Percentiles rank a stretch among this genome's conserved stretches.
Conservation (phyloP, 495 filamentous ascomycete species). For the Penicillium desertorum region DNA sequence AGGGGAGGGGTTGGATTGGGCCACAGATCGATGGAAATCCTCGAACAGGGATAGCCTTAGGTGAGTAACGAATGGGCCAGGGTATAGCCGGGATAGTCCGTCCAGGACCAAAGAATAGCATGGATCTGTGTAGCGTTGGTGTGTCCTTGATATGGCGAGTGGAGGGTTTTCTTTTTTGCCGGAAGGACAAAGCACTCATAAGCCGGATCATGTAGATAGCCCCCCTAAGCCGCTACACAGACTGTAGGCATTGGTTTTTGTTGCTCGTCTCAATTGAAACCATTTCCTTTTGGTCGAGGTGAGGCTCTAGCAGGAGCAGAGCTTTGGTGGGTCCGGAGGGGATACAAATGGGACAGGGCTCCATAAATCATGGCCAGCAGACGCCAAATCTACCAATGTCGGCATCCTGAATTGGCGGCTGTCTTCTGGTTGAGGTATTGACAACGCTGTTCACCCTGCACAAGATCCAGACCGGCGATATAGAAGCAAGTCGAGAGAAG, state of each 20-base stretch:
- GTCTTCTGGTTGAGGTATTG: neutral
- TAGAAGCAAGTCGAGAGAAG: neutral
- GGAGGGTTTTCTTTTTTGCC: constrained; percentile 18
- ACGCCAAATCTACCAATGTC: neutral
- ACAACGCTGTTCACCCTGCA: neutral
- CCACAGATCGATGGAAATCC: constrained; percentile 16
- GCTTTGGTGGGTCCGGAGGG: neutral
- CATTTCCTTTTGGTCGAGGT: neutral
- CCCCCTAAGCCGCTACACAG: constrained; percentile 2
- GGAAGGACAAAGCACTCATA: constrained; percentile 20
- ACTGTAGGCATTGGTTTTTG: constrained; percentile 13
- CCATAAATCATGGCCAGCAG: neutral
- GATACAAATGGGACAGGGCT: neutral
- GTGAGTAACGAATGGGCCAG: constrained; percentile 25
- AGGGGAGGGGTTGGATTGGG: constrained; percentile 16
- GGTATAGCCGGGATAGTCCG: constrained; percentile 26
- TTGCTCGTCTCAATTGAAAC: constrained; percentile 2
- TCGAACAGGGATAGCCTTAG: constrained; percentile 28
- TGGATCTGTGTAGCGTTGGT: constrained; percentile 28
- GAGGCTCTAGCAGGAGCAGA: neutral
- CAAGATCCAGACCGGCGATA: neutral
- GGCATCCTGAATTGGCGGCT: neutral
- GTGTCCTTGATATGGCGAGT: constrained; percentile 16
- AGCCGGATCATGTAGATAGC: constrained; percentile 11
- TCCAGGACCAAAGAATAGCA: constrained; percentile 25